These are phyloP conservation scores for Talaromyces sp. DNA, from an alignment of 2,329 filamentous ascomycete species.

Conservation along the genomic window DNA sequence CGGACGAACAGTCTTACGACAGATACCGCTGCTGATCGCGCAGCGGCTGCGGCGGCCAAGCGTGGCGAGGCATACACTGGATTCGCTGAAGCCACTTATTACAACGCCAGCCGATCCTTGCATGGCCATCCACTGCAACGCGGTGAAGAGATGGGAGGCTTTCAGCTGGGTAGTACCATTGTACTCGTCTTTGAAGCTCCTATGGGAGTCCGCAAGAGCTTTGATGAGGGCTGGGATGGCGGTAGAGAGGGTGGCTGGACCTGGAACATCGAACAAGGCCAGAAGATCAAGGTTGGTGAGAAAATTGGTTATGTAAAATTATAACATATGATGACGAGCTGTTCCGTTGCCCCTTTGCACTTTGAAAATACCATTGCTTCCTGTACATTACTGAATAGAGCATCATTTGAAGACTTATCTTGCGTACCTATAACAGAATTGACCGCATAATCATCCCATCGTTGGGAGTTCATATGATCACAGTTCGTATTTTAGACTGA, in stretches of 20 bases:
- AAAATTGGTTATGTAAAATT: conserved; percentile 69
- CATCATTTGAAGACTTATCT: neutral
- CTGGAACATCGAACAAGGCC: conserved; percentile 84
- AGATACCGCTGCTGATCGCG: conserved; percentile 84
- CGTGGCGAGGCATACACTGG: conserved; percentile 82
- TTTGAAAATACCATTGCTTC: neutral
- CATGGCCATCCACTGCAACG: conserved; percentile 77
- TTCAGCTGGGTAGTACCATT: conserved; percentile 90
- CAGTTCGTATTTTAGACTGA: neutral
- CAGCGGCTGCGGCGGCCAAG: conserved; percentile 72
- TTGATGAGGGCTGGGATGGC: conserved; percentile 60
- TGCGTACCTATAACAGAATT: neutral
- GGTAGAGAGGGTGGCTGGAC: conserved; percentile 67
- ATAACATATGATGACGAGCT: conserved; percentile 8
- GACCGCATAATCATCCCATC: neutral
- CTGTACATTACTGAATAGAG: neutral
- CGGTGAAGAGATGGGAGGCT: conserved; percentile 97
- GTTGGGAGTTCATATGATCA: neutral
- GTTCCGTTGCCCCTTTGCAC: neutral
- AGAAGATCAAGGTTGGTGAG: conserved; percentile 85
- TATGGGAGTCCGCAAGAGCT: conserved; percentile 54
- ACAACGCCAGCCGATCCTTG: conserved; percentile 70
- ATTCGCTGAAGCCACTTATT: conserved; percentile 88
- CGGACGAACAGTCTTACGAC: conserved; percentile 88
- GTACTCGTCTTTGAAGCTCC: conserved; percentile 97